Evolutionary conservation across 1,139 yeast genomes (phyloP), one percentile per base, ranked within the genome.

Genomic region (Trichomonascaceae sp.): DNA sequence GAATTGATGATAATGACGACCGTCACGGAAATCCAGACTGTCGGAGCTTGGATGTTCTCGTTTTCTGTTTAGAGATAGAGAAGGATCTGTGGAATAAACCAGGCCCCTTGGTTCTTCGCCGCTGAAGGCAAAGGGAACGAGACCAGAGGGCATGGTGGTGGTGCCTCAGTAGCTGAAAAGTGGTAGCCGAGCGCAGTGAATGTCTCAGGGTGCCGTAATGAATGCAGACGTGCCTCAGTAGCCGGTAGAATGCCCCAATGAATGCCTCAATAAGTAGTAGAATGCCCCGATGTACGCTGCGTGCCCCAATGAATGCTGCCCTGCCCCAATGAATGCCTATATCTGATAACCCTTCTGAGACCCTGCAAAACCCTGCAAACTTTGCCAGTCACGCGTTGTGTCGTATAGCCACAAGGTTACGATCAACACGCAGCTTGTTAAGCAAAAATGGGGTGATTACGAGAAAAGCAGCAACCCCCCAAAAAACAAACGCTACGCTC

Each of bases 111-210:
- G 58, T 58, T 57, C 24, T 65, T 61, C 24, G 10, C 59, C 61
- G 53, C 66, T 61, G 58, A 62, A 66, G 50, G 67, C 63, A 55
- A 68, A 66, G 0, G 73, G 73, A 24, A 66, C 62, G 10, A 70
- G 57, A 7, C 65, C 66, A 4, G 24, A 22, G 45, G 52, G 15
- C 47, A 32, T 41, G 18, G 32, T 18, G 46, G 8, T 20, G 15
- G 12, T 47, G 18, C n/a, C n/a, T n/a, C n/a, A n/a, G n/a, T n/a
- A n/a, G n/a, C n/a, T n/a, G n/a, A n/a, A n/a, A n/a, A n/a, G n/a
- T n/a, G n/a, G n/a, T n/a, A n/a, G n/a, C n/a, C n/a, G n/a, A n/a
- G n/a, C n/a, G n/a, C n/a, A n/a, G 20, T n/a, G 36, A 43, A 9
- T 22, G 24, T n/a, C n/a, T n/a, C n/a, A n/a, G n/a, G n/a, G n/a